Conservation (phyloP, 2,329 filamentous ascomycete species). For the Sarocladium brachiariae region DNA sequence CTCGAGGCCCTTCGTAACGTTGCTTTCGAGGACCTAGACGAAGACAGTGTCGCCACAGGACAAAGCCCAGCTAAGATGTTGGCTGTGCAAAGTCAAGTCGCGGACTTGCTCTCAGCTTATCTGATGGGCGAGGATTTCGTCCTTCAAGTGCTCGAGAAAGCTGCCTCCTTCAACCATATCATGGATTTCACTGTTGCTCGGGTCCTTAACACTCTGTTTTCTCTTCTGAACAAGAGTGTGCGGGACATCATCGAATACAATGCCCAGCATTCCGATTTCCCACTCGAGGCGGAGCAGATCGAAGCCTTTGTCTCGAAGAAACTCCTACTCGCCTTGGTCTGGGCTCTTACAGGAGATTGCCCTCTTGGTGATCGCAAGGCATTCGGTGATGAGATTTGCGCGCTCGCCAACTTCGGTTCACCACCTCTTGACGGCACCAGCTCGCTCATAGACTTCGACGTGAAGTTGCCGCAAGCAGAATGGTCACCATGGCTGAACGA, state of each 20-base stretch:
- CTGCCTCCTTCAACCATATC: conserved; percentile 81
- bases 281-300: conserved; percentile 81
- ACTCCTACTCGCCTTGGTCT: conserved; percentile 83
- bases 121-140: conserved; percentile 73
- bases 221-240: conserved; percentile 87
- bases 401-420: conserved; percentile 77
- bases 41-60: conserved; percentile 73
- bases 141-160: conserved; percentile 66
- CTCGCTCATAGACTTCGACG: conserved; percentile 94
- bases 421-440: conserved; percentile 70
- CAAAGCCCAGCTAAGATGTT: conserved; percentile 73
- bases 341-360: conserved; percentile 94
- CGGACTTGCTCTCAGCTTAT: conserved; percentile 69
- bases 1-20: conserved; percentile 74
- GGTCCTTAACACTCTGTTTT: conserved; percentile 89
- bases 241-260: conserved; percentile 95
- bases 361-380: conserved; percentile 78
- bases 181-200: conserved; percentile 96
- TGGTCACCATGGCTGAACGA: conserved; percentile 94
- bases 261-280: conserved; percentile 86
- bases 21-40: conserved; percentile 90
- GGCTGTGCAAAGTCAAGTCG: conserved; percentile 70
- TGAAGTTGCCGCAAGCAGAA: conserved; percentile 75
- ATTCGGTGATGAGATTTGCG: conserved; percentile 80
- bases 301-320: conserved; percentile 92